phyloP scores from a whole-genome alignment of 2,329 filamentous ascomycete genomes.

The Nigrospora sphaerica region DNA sequence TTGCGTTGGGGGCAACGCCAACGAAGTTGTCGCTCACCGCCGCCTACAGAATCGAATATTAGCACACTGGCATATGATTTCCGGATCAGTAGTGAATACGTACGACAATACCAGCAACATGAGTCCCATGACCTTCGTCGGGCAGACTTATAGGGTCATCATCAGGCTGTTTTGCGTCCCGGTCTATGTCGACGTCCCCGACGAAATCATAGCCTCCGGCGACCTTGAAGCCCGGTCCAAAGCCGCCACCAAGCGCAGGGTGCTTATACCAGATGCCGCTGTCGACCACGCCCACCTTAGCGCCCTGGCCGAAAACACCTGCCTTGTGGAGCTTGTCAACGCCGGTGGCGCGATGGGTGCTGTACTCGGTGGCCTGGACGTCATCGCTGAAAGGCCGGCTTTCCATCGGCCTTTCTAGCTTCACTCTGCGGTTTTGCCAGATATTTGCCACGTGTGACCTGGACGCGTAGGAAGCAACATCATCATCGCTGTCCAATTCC shows the following conservation, averaged over 20 bases:
- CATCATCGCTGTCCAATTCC: background rate
- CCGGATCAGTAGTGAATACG: background rate
- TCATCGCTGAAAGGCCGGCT: background rate
- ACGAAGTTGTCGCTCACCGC: slow-evolving; percentile 26
- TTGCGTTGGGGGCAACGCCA: slow-evolving; percentile 31
- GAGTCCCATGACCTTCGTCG: slow-evolving; percentile 1
- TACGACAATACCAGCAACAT: slow-evolving; percentile 1
- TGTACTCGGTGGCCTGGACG: background rate
- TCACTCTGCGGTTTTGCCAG: background rate
- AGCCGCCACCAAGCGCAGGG: slow-evolving; percentile 9
- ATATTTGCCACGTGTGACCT: background rate
- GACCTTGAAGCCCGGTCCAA: slow-evolving; percentile 10
- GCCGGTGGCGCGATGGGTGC: slow-evolving; percentile 2
- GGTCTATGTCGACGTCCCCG: background rate
- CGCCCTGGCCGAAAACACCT: slow-evolving; percentile 8
- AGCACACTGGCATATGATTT: background rate
- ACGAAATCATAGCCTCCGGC: slow-evolving; percentile 6
- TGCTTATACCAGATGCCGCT: slow-evolving; percentile 11
- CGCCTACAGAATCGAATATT: slow-evolving; percentile 11
- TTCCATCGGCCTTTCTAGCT: background rate
- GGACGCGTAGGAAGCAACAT: background rate
- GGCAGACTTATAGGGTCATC: background rate
- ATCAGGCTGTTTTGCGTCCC: background rate
- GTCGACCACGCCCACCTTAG: slow-evolving; percentile 11
- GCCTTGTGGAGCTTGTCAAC: slow-evolving; percentile 10